Percentiles rank a stretch among this genome's conserved stretches.
These are phyloP conservation scores for Fremontodendron californicum DNA, from an alignment of 345 rosid species.

Conservation along the genomic window DNA sequence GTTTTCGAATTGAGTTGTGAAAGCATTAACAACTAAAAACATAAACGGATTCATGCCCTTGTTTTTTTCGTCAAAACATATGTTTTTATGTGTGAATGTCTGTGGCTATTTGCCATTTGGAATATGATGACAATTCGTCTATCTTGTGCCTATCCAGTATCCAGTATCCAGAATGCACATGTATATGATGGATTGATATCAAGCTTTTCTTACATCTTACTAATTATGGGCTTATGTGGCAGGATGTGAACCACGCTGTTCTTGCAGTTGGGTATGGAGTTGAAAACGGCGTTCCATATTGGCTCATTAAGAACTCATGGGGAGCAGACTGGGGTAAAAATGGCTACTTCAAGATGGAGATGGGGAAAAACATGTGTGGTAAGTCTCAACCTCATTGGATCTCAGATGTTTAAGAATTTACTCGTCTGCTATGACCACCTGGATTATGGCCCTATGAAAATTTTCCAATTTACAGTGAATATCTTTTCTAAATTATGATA, in stretches of 20 bases:
- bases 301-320: constrained; percentile 98
- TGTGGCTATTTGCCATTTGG: no score
- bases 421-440: neutral
- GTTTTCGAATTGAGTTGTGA: neutral
- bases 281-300: constrained; percentile 70
- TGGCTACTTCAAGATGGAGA: constrained; percentile 96
- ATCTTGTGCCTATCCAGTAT: no score
- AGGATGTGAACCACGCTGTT: constrained; percentile 99
- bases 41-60: neutral
- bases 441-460: neutral
- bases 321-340: constrained; percentile 71
- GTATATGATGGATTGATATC: neutral
- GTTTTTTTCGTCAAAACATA: neutral
- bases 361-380: constrained; percentile 99
- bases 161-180: neutral
- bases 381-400: constrained; percentile 24
- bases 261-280: constrained; percentile 93
- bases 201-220: neutral
- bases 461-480: neutral
- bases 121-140: no score
- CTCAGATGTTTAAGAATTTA: neutral
- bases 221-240: constrained; percentile 17
- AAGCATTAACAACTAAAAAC: neutral
- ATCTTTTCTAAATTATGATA: neutral
- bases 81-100: no score